Evolutionary conservation across 345 rosid genomes (phyloP), one percentile per base, ranked within the genome.

Genomic region (Combretum micranthum): DNA sequence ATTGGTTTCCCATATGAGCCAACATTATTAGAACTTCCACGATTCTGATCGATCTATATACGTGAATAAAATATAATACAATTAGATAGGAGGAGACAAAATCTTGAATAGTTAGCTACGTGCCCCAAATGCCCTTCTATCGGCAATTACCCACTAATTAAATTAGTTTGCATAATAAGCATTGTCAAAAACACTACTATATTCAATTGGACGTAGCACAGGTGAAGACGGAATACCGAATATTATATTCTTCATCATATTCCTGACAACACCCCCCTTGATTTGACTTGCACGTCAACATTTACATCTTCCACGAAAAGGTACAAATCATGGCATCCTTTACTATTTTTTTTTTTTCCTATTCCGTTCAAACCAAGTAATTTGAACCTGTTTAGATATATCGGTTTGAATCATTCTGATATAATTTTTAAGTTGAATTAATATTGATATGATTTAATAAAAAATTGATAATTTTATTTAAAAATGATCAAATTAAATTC

Each of bases 281-380:
- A 60, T 50, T 51, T 60, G 64, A 60, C 56, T 47, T 15, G 48
- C 47, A 52, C 64, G 64, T 60, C 64, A 50, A 48, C 62, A 47
- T n/a, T 37, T 18, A 19, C 62, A 20, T 18, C 53, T 48, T 59
- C 54, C 53, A 18, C 4, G 54, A 13, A 48, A 48, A 48, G 47
- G 47, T 15, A 52, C 62, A 59, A 49, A 32, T 23, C 20, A 17
- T 39, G 8, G 62, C 62, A 47, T 59, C 48, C 26, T 17, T 54
- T 54, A 12, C 23, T 11, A 6, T 0, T 2, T 16, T 12, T 4
- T 54, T 37, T 12, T 20, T 12, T 54, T 17, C 45, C 39, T 32
- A 25, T 32, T 5, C 39, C 10, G 9, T 11, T 5, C 9, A 32
- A 32, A 4, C 39, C 39, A 7, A 7, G 39, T 2, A 4, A 32